Evolutionary conservation across 164 flowering plant species (phyloP), one percentile per base, ranked within the genome.

Genomic region (Kingdonia uniflora): DNA sequence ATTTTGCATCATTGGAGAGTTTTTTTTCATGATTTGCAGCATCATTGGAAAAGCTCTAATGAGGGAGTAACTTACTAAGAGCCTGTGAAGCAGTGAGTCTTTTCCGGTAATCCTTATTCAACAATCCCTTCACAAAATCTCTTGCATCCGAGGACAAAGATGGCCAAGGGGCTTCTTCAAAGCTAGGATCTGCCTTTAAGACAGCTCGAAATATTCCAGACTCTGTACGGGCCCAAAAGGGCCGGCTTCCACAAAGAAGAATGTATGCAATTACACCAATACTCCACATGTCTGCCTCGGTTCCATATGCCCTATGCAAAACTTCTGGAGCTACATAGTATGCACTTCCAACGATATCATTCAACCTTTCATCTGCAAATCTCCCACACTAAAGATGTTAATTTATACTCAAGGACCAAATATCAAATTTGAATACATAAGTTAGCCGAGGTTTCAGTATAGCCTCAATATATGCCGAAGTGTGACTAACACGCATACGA

Each of bases 261-360:
- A 92, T 92, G 56, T 92, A 92, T 19, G 99, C 94, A 69, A 92
- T 88, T 8, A 92, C 99, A 44, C 99, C 99, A 63, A 88, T 80
- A 67, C 99, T 92, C 99, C 99, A 92, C 85, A 88, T 84, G 72
- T 92, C 99, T 29, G 85, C 99, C 65, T 92, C 99, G 19, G 94
- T 84, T 49, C 95, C 94, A 67, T 92, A 92, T 19, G 99, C 76
- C 74, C 99, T 76, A 61, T 88, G 99, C 49, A 92, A 73, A 61
- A 92, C 99, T 71, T 92, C 99, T 54, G 99, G 99, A 60, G 99
- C 96, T 22, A 92, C 96, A 64, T 92, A 92, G 60, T 85, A 92
- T 42, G 99, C 99, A 72, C 99, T 92, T 62, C 99, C 99, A 2
- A 88, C 96, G 33, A 92, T 92, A 60, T 92, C 99, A 68, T 85